Percentiles rank a stretch among this genome's conserved stretches.
phyloP scores from a whole-genome alignment of 2,329 filamentous ascomycete species.

The Lasiodiplodia sp. region DNA sequence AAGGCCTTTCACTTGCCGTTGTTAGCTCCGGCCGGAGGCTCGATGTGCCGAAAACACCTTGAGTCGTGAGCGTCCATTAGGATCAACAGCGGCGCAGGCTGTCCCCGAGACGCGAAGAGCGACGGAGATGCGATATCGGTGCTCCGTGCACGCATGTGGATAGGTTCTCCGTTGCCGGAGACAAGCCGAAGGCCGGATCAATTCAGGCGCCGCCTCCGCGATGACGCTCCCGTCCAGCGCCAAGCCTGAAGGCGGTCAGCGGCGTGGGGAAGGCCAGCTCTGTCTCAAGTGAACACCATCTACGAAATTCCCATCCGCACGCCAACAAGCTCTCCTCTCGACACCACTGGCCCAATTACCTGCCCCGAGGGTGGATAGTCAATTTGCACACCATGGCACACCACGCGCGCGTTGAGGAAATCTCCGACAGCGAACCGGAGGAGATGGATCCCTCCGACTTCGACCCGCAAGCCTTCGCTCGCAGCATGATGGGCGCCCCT shows the following conservation, averaged over 20 bases:
- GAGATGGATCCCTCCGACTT: constrained; percentile 81
- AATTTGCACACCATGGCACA: constrained; percentile 68
- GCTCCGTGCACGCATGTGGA: background rate
- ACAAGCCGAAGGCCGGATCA: constrained; percentile 12
- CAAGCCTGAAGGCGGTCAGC: constrained; percentile 24
- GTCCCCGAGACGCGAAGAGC: background rate
- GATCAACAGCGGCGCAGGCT: constrained; percentile 4
- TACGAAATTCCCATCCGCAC: background rate
- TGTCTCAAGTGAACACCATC: background rate
- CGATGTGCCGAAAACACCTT: too few relatives aligned
- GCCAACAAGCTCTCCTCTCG: background rate
- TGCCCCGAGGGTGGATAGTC: background rate
- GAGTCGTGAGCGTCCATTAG: constrained; percentile 4
- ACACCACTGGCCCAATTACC: constrained; percentile 4
- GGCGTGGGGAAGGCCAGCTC: background rate
- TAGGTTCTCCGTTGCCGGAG: background rate
- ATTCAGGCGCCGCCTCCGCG: background rate
- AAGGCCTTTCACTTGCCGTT: background rate
- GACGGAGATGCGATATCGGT: constrained; percentile 4
- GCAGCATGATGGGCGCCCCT: constrained; percentile 50
- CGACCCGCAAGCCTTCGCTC: constrained; percentile 72
- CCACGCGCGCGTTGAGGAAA: constrained; percentile 87
- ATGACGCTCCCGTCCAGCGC: background rate
- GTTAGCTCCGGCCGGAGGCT: background rate
- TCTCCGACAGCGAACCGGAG: constrained; percentile 79